These are phyloP conservation scores for Raffaelea deltoideospora DNA, from an alignment of 2,329 filamentous ascomycete genomes.

Conservation along the genomic window DNA sequence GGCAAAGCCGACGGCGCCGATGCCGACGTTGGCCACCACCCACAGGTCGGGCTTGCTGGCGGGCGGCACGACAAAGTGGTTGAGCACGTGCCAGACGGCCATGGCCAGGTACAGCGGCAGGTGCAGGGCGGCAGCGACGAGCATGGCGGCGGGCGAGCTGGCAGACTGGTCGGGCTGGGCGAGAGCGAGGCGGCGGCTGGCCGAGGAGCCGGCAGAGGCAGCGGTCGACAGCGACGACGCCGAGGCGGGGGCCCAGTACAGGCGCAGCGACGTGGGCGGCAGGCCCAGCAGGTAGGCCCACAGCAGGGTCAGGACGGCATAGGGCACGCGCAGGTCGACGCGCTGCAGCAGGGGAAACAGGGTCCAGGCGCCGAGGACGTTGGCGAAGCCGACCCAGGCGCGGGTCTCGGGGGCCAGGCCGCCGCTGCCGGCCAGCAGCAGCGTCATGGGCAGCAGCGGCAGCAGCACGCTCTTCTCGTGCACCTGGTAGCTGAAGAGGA, in stretches of 20 bases:
- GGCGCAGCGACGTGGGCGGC: constrained; percentile 58
- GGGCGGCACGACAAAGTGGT: constrained; percentile 55
- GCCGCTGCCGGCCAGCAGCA: constrained; percentile 64
- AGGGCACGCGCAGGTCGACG: constrained; percentile 72
- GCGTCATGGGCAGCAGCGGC: constrained; percentile 83
- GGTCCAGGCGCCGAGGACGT: constrained; percentile 79
- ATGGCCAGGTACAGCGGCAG: constrained; percentile 62
- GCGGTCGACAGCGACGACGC: constrained; percentile 15
- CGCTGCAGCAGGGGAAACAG: constrained; percentile 82
- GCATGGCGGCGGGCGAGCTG: too few relatives aligned
- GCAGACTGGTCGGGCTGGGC: too few relatives aligned
- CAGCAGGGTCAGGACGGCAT: constrained; percentile 66
- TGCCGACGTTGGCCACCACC: constrained; percentile 78
- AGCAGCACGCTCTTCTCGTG: constrained; percentile 95
- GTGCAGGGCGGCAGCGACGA: constrained; percentile 57
- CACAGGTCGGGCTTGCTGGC: constrained; percentile 76
- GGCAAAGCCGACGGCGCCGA: constrained; percentile 74
- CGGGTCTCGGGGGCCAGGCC: constrained; percentile 63
- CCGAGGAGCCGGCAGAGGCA: too few relatives aligned
- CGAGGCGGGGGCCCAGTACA: constrained; percentile 30
- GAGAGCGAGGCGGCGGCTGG: too few relatives aligned
- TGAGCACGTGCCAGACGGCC: constrained; percentile 65
- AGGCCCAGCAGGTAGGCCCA: constrained; percentile 88
- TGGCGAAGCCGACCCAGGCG: constrained; percentile 93
- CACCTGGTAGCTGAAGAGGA: constrained; percentile 93